Evolutionary conservation across 164 flowering plant genomes (phyloP), one percentile per base, ranked within the genome.

Genomic region (Chloranthus sessilifolius): DNA sequence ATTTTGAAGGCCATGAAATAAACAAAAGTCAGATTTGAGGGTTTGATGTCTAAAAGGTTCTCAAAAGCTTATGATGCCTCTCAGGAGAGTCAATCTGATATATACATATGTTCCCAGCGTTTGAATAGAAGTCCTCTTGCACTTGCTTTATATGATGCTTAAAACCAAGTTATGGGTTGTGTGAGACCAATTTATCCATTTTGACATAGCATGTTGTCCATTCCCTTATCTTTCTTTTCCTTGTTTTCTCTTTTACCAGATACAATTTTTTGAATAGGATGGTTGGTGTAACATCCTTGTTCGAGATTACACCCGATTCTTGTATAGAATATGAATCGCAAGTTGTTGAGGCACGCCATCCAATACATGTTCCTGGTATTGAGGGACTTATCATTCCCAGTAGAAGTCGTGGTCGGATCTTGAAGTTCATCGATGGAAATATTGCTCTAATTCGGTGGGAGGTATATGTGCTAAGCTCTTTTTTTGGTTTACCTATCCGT

Each of bases 361-460:
- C 90, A 2, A 53, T 83, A 58, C 64, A 56, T 52, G 70, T 92
- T 61, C 87, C 95, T 69, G 88, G 88, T 34, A 46, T 80, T 69
- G 95, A 83, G 54, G 86, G 83, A 52, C 60, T 88, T 35, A 24
- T 74, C 9, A 80, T 92, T 68, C 98, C 98, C 27, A 58, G 76
- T 59, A 59, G 70, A 44, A 85, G 88, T 38, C 76, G 74, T 54
- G 98, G 98, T 28, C 88, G 65, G 14, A 58, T 92, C 48, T 43
- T 92, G 72, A 92, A 63, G 76, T 29, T 83, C 43, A 22, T 79
- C 51, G 75, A 70, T 63, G 63, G 62, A 14, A 75, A 70, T 45
- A 69, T 63, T 63, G 92, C 79, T 59, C 77, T 92, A 50, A 85
- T 92, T 26, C 92, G 83, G 17, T 92, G 98, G 98, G 88, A 91